These are phyloP conservation scores for Trametes polyzona DNA, from an alignment of 1,284 basidiomycete species.

Conservation along the genomic window DNA sequence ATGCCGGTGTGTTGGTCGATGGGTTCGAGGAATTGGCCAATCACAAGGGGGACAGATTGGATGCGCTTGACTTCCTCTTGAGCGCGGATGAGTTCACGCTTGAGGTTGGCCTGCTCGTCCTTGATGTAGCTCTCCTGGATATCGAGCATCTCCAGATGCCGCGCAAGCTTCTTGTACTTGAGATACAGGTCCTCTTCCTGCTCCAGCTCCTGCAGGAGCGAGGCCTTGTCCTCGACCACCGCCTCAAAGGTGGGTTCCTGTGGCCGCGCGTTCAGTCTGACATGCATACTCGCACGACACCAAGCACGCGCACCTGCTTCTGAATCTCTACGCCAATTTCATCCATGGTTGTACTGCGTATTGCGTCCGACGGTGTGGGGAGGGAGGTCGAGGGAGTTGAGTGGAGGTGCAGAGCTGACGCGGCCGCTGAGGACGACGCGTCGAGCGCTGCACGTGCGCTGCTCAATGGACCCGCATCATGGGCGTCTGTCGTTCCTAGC, in stretches of 20 bases:
- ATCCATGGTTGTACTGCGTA: constrained; percentile 57
- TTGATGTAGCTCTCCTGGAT: constrained; percentile 99
- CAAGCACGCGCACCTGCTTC: constrained; percentile 65
- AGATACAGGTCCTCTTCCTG: constrained; percentile 90
- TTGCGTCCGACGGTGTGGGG: constrained; percentile 22
- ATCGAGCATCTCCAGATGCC: constrained; percentile 92
- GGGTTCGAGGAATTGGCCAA: constrained; percentile 98
- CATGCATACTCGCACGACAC: too few relatives aligned
- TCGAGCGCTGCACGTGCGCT: constrained; percentile 25
- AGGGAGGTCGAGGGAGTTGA: constrained; percentile 12
- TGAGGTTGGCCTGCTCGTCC: constrained; percentile 97
- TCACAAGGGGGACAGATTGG: constrained; percentile 98
- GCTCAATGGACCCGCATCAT: constrained; percentile 6
- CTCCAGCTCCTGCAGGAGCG: constrained; percentile 82
- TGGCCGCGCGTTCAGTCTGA: not conserved
- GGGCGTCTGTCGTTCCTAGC: constrained; percentile 10
- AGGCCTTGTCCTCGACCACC: constrained; percentile 86
- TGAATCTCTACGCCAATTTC: constrained; percentile 85
- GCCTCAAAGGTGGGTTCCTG: constrained; percentile 92
- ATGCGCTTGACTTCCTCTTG: constrained; percentile 99
- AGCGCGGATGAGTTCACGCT: constrained; percentile 96
- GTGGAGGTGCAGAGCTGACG: constrained; percentile 50
- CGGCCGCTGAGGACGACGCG: constrained; percentile 43
- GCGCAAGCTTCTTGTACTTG: constrained; percentile 93
- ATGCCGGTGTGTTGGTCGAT: constrained; percentile 99